Evolutionary conservation across 2,329 filamentous ascomycete genomes (phyloP).

Genomic region (Fusarium subtropicale): DNA sequence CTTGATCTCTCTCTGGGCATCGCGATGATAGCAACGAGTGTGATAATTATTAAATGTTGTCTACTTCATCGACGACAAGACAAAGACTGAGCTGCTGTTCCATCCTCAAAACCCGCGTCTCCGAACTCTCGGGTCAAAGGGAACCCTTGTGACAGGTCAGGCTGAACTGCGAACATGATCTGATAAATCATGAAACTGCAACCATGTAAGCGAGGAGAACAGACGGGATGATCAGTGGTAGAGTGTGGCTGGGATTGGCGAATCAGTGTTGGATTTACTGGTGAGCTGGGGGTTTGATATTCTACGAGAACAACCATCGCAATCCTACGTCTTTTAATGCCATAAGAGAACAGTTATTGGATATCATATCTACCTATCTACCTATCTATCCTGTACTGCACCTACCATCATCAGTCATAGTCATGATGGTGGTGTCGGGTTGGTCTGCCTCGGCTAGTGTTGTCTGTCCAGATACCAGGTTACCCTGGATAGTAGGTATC

Average conservation of each 20-base stretch:
- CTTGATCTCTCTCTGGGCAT: background rate
- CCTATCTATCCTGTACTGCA: background rate
- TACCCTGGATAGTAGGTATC: slow-evolving; percentile 1
- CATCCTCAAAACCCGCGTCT: slow-evolving; percentile 1
- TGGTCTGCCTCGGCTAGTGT: background rate
- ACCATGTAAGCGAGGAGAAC: background rate
- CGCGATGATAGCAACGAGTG: background rate
- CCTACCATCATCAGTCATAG: background rate
- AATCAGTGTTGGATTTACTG: background rate
- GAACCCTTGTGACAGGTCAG: slow-evolving; percentile 12
- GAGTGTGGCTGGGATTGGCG: slow-evolving; percentile 1
- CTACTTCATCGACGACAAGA: background rate
- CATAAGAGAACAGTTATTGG: background rate
- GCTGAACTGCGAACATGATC: slow-evolving; percentile 7
- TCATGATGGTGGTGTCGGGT: background rate
- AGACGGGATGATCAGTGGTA: background rate
- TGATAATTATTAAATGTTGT: background rate
- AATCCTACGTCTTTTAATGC: background rate
- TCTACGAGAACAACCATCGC: background rate
- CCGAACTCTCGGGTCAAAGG: slow-evolving; percentile 9
- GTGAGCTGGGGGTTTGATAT: no score
- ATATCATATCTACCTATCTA: background rate
- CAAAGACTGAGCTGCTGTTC: background rate
- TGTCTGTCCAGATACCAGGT: background rate
- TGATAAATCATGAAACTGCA: slow-evolving; percentile 9